Evolutionary conservation across 2,329 filamentous ascomycete genomes (phyloP).

Genomic region (Pseudogymnoascus sp.): DNA sequence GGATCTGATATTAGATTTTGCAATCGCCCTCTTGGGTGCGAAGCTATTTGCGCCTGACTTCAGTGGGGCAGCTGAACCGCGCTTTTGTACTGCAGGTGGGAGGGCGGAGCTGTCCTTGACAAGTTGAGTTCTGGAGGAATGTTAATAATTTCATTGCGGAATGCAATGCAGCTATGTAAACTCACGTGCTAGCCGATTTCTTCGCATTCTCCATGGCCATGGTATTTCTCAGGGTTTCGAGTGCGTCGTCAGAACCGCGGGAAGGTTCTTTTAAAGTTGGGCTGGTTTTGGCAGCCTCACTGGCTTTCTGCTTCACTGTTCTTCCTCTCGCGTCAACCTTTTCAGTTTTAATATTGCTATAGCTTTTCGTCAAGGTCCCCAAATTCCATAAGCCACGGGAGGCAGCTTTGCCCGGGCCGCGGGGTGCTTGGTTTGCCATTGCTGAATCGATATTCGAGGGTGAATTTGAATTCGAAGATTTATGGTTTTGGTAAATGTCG

Average conservation of each 20-base stretch:
- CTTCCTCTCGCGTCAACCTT: neutral
- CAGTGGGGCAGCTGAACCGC: conserved; percentile 13
- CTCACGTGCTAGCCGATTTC: conserved; percentile 40
- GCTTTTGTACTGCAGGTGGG: conserved; percentile 18
- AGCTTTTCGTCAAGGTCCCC: neutral
- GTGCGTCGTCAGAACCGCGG: conserved; percentile 41
- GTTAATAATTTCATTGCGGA: conserved; percentile 16
- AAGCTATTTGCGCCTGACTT: neutral
- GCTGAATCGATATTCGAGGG: conserved; percentile 32
- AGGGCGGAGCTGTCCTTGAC: conserved; percentile 27
- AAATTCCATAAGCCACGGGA: conserved; percentile 14
- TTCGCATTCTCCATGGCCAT: conserved; percentile 37
- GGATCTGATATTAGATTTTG: conserved; percentile 18
- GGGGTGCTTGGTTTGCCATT: conserved; percentile 25
- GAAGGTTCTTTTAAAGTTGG: conserved; percentile 28
- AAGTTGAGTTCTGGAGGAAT: conserved; percentile 31
- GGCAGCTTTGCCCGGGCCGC: conserved; percentile 17
- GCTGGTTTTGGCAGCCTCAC: conserved; percentile 9
- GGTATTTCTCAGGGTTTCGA: conserved; percentile 41
- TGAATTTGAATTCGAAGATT: conserved; percentile 44
- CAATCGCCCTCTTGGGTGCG: conserved; percentile 17
- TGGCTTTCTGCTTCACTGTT: neutral
- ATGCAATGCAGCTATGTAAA: conserved; percentile 5
- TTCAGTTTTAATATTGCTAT: neutral
- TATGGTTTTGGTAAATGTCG: conserved; percentile 48